Evolutionary conservation across 1,284 basidiomycete genomes (phyloP).

Genomic region (Heterobasidion annosum): DNA sequence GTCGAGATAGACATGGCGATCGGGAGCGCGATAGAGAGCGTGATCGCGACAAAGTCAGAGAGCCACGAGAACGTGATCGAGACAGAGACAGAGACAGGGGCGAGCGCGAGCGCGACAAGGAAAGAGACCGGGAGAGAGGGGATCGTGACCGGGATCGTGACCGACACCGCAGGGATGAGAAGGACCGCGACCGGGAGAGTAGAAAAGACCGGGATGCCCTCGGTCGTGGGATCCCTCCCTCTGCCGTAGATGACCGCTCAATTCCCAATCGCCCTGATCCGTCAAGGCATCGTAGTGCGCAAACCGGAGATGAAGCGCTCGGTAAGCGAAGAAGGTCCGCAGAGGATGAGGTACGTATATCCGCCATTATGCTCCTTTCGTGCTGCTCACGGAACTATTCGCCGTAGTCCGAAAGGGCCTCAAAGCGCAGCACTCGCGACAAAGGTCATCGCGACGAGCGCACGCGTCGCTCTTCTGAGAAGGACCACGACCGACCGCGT

Average conservation of each 20-base stretch:
- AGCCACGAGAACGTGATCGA: conserved; percentile 30
- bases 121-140: conserved; percentile 45
- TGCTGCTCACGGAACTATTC: neutral
- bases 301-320: conserved; percentile 41
- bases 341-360: conserved; percentile 58
- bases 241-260: conserved; percentile 36
- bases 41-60: conserved; percentile 26
- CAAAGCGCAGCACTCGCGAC: conserved; percentile 67
- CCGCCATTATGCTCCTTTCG: neutral
- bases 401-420: conserved; percentile 52
- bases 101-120: conserved; percentile 30
- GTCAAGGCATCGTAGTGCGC: conserved; percentile 39
- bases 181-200: conserved; percentile 40
- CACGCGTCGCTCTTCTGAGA: conserved; percentile 49
- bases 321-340: conserved; percentile 58
- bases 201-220: conserved; percentile 24
- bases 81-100: conserved; percentile 24
- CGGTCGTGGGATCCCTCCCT: conserved; percentile 12
- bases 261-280: conserved; percentile 51
- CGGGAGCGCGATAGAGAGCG: conserved; percentile 20
- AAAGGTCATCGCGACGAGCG: conserved; percentile 69
- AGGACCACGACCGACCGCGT: conserved; percentile 46
- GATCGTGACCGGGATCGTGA: conserved; percentile 27
- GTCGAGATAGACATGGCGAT: conserved; percentile 29
- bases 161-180: conserved; percentile 31